Evolutionary conservation across 208 protist genomes (phyloP), one percentile per base, ranked within the genome.

Genomic region (Angomonas deanei): DNA sequence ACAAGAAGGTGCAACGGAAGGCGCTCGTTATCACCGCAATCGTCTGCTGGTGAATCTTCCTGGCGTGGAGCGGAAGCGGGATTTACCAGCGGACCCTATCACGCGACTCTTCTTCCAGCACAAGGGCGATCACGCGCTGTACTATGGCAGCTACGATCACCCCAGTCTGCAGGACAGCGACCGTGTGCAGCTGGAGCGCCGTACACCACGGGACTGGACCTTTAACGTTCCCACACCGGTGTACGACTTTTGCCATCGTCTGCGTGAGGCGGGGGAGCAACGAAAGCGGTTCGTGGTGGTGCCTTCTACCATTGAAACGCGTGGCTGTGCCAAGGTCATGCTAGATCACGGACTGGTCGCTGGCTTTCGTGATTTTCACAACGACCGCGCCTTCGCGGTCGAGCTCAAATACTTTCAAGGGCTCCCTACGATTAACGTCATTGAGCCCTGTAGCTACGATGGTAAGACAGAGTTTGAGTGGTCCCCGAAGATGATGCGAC

Each of bases 381-480:
- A 96, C 65, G 85, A 93, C 61, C 84, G 87, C 23, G 91, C 91
- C 56, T 96, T 96, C 56, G 91, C 85, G 0, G 84, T 96, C 46
- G 91, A 96, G 75, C 64, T 96, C 31, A 96, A 96, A 66, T 96
- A 96, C 72, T 96, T 94, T 58, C 86, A 94, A 65, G 88, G 84
- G 36, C 85, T 91, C 28, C 79, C 86, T 13, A 93, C 86, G 2
- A 86, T 96, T 65, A 86, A 89, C 50, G 76, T 92, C 39, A 92
- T 96, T 73, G 87, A 92, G 72, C 85, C 91, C 10, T 90, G 86
- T 66, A 80, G 76, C 33, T 93, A 89, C 69, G 86, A 94, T 54
- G 85, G 85, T 28, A 88, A 88, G 64, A 91, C 81, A 26, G 83
- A 96, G 70, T 93, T 94, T 64, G 91, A 96, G 68, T 96, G 91